These are phyloP conservation scores for Aphanomyces invadans DNA, from an alignment of 352 stramenopile species.

Conservation along the genomic window DNA sequence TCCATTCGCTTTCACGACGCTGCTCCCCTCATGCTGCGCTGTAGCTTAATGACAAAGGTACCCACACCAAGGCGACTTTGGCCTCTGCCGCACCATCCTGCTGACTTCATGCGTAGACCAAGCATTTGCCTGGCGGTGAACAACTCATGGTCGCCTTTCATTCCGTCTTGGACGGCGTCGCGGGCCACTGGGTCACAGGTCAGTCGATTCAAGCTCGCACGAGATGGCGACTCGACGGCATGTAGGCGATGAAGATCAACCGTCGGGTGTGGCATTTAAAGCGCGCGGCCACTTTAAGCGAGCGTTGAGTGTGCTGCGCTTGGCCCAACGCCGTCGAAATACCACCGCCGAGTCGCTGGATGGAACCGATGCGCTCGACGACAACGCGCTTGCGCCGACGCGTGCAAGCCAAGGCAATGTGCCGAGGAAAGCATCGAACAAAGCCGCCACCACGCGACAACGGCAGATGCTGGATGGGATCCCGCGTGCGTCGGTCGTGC, in stretches of 20 bases:
- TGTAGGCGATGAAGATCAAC: background rate
- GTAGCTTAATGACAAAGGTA: conserved; percentile 38
- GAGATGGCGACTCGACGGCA: no score
- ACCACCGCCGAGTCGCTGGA: conserved; percentile 19
- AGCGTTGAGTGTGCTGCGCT: background rate
- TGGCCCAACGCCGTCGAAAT: background rate
- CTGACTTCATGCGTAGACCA: conserved; percentile 32
- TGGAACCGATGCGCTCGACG: conserved; percentile 42
- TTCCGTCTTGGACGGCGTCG: conserved; percentile 1
- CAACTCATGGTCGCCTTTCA: conserved; percentile 27
- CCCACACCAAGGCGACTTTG: no score
- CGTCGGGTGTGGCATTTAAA: background rate
- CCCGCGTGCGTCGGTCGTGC: background rate
- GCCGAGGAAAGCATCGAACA: no score
- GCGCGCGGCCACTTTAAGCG: background rate
- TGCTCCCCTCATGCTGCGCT: no score
- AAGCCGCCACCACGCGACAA: background rate
- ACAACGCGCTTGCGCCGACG: no score
- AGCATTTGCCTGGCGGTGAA: conserved; percentile 44
- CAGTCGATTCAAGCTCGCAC: no score
- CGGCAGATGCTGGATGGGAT: background rate
- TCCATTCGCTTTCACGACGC: background rate
- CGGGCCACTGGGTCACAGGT: conserved; percentile 7
- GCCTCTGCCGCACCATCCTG: background rate
- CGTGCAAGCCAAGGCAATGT: no score